Base-by-base conservation (phyloP, 2,329 filamentous ascomycete species). In the Colletotrichum tamarilloi region DNA sequence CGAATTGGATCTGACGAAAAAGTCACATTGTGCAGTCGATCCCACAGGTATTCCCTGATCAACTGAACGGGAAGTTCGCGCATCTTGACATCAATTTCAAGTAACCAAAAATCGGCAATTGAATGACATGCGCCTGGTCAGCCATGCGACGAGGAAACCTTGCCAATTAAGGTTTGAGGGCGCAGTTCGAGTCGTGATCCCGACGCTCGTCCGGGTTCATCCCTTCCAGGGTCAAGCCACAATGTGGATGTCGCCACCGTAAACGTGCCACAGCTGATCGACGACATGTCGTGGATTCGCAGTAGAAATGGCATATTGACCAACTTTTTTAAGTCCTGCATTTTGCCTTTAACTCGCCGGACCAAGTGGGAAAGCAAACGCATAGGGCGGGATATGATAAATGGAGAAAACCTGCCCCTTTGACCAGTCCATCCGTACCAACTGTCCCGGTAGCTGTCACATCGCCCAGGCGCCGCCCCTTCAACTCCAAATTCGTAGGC, bases 191-290 rank as follows among this genome's bases (percentile, higher is more conserved):
- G 22, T n/a, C 32, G 35, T 35, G 28, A 62, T 26, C 56, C 38
- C 26, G 22, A 38, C 22, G n/a, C 55, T 32, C 53, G 8, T 30
- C 56, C 28, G 22, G 66, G 69, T 72, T 69, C 66, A 64, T 72
- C 69, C 59, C 59, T 64, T 69, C 53, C 55, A 32, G 53, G 28
- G 53, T 69, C 53, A 72, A 72, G 69, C 69, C 69, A 72, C 69
- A 72, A 12, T 64, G 59, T 63, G 69, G 65, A 72, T 58, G 59
- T 72, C 66, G 66, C 69, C 59, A 69, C 69, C n/a, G 14, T 14
- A 11, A 22, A 53, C n/a, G 69, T 63, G 69, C 69, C 69, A 72
- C 69, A 72, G 38, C 28, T 42, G 57, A 69, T 69, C 59, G 59
- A 72, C 69, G 58, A 72, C 69, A 72, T 63, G 59, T 64, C 66